Conservation (phyloP, 164 flowering plant genomes). For the Paratinospora sagittata region DNA sequence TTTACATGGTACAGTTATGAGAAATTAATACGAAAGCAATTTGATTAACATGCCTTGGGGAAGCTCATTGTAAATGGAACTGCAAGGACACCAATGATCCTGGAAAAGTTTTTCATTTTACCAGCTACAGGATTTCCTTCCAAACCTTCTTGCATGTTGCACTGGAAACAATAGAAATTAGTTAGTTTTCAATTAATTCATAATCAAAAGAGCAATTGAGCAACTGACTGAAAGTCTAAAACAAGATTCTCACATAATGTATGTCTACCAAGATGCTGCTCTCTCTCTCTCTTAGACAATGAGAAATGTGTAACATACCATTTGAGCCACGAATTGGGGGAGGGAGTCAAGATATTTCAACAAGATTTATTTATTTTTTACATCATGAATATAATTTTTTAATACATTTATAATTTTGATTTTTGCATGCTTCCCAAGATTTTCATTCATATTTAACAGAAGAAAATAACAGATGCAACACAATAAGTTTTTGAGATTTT, state of each 20-base stretch:
- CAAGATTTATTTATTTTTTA: too few relatives aligned
- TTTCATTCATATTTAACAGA: too few relatives aligned
- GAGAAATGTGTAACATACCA: slow-evolving; percentile 3
- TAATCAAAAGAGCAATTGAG: slow-evolving; percentile 1
- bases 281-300: too few relatives aligned
- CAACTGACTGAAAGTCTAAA: background rate
- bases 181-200: background rate
- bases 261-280: too few relatives aligned
- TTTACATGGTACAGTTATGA: background rate
- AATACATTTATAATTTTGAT: too few relatives aligned
- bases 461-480: too few relatives aligned
- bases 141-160: slow-evolving; percentile 86
- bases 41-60: slow-evolving; percentile 55
- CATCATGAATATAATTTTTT: too few relatives aligned
- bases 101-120: slow-evolving; percentile 66
- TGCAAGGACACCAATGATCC: slow-evolving; percentile 60
- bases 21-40: background rate
- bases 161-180: slow-evolving; percentile 27
- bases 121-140: slow-evolving; percentile 84
- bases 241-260: too few relatives aligned
- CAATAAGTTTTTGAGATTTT: too few relatives aligned
- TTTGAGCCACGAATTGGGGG: too few relatives aligned
- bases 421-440: too few relatives aligned
- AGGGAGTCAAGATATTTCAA: too few relatives aligned
- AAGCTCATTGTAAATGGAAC: slow-evolving; percentile 72